These are phyloP conservation scores for Lyophyllum atratum DNA, from an alignment of 768 basidiomycete species.

Conservation along the genomic window DNA sequence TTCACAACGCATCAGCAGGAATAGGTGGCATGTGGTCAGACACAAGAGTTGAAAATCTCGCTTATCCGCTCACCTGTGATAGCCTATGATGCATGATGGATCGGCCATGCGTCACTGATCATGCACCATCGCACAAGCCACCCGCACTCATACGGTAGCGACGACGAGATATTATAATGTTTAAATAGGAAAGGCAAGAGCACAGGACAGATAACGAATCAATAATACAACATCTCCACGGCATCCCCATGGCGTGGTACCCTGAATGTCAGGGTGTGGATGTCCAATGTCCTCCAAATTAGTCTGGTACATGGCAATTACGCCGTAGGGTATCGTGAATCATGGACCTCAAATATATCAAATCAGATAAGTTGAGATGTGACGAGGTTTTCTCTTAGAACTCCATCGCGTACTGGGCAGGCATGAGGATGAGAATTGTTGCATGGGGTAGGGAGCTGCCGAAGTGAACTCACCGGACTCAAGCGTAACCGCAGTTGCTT, in stretches of 20 bases:
- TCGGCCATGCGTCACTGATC: background rate
- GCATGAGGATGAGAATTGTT: background rate
- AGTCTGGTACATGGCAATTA: background rate
- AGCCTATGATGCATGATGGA: too few relatives aligned
- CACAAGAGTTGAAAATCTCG: background rate
- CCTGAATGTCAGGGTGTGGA: background rate
- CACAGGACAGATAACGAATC: background rate
- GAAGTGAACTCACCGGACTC: conserved; percentile 42
- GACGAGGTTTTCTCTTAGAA: conserved; percentile 58
- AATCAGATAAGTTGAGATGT: conserved; percentile 52
- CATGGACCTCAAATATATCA: background rate
- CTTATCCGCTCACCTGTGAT: background rate
- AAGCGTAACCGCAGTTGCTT: conserved; percentile 60
- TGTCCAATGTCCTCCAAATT: background rate
- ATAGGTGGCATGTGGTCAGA: background rate
- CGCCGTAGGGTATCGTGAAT: background rate
- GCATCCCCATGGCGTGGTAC: background rate
- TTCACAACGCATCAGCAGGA: background rate
- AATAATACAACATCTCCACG: background rate
- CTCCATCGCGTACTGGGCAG: conserved; percentile 57
- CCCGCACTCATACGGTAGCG: background rate
- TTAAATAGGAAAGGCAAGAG: background rate
- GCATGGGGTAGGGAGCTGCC: background rate
- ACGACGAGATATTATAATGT: background rate
- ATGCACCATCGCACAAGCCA: background rate